These are phyloP conservation scores for Penicillium sp. DNA, from an alignment of 2,329 filamentous ascomycete genomes.

Conservation along the genomic window DNA sequence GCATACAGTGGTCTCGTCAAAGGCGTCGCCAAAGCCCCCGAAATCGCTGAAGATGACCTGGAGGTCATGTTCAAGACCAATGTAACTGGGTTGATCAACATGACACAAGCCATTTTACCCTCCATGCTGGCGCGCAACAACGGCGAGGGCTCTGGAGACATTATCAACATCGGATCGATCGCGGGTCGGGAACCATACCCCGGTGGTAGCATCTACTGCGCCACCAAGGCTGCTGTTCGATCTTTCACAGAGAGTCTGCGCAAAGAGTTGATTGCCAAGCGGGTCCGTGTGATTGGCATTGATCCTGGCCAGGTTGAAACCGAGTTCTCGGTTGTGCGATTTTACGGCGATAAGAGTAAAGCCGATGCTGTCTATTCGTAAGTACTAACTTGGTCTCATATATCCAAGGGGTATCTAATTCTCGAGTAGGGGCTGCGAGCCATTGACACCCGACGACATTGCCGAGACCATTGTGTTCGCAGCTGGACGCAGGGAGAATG, in stretches of 20 bases:
- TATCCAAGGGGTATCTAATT: background rate
- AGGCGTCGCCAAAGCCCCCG: conserved; percentile 80
- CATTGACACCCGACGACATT: conserved; percentile 85
- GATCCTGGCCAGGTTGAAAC: conserved; percentile 94
- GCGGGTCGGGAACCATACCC: conserved; percentile 83
- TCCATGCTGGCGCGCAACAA: conserved; percentile 71
- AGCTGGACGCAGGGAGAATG: conserved; percentile 81
- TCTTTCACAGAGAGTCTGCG: conserved; percentile 81
- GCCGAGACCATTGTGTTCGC: conserved; percentile 88
- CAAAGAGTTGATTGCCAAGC: conserved; percentile 77
- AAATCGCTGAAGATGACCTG: conserved; percentile 81
- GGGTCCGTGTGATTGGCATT: conserved; percentile 81
- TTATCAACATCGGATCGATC: conserved; percentile 93
- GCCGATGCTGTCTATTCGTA: conserved; percentile 87
- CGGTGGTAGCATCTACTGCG: conserved; percentile 89
- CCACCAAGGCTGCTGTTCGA: conserved; percentile 84
- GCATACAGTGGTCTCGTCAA: conserved; percentile 77
- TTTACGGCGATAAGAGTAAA: conserved; percentile 84
- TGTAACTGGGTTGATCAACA: conserved; percentile 90
- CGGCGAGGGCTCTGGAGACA: conserved; percentile 75
- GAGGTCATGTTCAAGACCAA: conserved; percentile 89
- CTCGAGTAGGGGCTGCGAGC: conserved; percentile 67
- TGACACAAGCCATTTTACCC: conserved; percentile 90
- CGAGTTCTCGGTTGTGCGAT: conserved; percentile 86
- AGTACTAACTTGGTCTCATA: conserved; percentile 33